Conservation (phyloP, 129 eudicot species). For the Dittrichia graveolens region DNA sequence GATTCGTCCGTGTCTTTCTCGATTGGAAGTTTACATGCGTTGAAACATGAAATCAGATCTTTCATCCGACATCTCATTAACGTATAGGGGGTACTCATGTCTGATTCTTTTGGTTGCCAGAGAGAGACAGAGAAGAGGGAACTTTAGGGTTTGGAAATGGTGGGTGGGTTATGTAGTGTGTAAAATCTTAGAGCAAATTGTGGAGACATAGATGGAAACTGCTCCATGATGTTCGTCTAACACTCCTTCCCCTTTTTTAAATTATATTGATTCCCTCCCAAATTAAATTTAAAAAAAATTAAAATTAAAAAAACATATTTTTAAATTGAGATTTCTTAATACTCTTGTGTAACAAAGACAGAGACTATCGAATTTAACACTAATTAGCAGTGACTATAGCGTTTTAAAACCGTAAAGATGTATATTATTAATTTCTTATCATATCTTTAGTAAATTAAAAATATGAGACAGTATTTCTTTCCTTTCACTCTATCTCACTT, state of each 20-base stretch:
- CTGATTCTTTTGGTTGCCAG: not conserved
- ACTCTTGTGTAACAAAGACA: too few species aligned
- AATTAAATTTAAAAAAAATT: not conserved
- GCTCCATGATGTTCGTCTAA: slow-evolving; percentile 23
- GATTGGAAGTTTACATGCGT: slow-evolving; percentile 46
- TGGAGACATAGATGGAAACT: slow-evolving; percentile 50
- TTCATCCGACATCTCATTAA: slow-evolving; percentile 47
- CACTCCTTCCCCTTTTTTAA: slow-evolving; percentile 18
- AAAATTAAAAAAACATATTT: not conserved
- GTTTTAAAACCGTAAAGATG: too few species aligned
- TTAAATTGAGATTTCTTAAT: not conserved
- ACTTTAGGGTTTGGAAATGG: slow-evolving; percentile 33
- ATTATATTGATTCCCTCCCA: slow-evolving; percentile 18
- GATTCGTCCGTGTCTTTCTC: slow-evolving; percentile 35
- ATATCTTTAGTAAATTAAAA: too few species aligned
- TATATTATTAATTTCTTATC: too few species aligned
- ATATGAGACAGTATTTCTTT: too few species aligned
- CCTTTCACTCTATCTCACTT: too few species aligned
- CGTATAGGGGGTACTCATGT: slow-evolving; percentile 48
- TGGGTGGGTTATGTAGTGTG: slow-evolving; percentile 19
- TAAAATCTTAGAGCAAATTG: slow-evolving; percentile 24
- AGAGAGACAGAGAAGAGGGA: slow-evolving; percentile 21
- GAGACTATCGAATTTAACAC: too few species aligned
- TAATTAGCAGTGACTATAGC: too few species aligned
- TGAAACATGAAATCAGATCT: slow-evolving; percentile 57